Evolutionary conservation across 495 filamentous ascomycete species (phyloP).

Genomic region (Penicillium roqueforti): DNA sequence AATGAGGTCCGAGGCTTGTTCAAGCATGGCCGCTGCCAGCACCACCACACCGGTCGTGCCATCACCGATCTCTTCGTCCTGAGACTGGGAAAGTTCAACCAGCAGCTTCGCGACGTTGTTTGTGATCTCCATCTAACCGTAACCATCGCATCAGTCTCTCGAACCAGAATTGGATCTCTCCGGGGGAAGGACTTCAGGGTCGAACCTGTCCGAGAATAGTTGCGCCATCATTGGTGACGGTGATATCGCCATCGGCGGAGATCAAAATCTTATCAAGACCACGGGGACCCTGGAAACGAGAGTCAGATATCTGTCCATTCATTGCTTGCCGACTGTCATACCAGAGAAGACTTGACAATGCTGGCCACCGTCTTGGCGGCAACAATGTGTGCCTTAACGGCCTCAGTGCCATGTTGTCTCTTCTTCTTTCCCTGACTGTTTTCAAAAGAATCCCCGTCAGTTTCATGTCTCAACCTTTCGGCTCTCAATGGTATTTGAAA

Average conservation of each 20-base stretch:
- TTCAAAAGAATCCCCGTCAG: slow-evolving; percentile 16
- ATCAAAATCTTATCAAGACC: slow-evolving; percentile 99
- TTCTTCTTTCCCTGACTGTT: slow-evolving; percentile 95
- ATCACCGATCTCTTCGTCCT: slow-evolving; percentile 98
- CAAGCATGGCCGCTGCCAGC: slow-evolving; percentile 86
- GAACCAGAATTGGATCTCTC: neutral
- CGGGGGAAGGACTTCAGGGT: slow-evolving; percentile 10
- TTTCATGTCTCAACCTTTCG: neutral
- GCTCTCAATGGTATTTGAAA: slow-evolving; percentile 1
- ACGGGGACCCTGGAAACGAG: slow-evolving; percentile 65
- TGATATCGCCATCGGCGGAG: slow-evolving; percentile 98
- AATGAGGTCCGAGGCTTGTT: slow-evolving; percentile 97
- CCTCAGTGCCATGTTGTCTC: slow-evolving; percentile 91
- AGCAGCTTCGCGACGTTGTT: slow-evolving; percentile 97
- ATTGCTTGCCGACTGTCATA: slow-evolving; percentile 23
- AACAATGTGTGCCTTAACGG: slow-evolving; percentile 96
- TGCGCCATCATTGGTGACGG: slow-evolving; percentile 97
- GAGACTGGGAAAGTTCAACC: slow-evolving; percentile 97
- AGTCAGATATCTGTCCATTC: slow-evolving; percentile 17
- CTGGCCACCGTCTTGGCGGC: slow-evolving; percentile 93
- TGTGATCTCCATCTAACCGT: slow-evolving; percentile 83
- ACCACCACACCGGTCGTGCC: slow-evolving; percentile 98
- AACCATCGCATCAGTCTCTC: slow-evolving; percentile 17
- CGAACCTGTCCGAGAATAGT: slow-evolving; percentile 85
- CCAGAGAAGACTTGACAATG: slow-evolving; percentile 94